Evolutionary conservation across 2,329 filamentous ascomycete genomes (phyloP).

Genomic region (Amphichorda felina): DNA sequence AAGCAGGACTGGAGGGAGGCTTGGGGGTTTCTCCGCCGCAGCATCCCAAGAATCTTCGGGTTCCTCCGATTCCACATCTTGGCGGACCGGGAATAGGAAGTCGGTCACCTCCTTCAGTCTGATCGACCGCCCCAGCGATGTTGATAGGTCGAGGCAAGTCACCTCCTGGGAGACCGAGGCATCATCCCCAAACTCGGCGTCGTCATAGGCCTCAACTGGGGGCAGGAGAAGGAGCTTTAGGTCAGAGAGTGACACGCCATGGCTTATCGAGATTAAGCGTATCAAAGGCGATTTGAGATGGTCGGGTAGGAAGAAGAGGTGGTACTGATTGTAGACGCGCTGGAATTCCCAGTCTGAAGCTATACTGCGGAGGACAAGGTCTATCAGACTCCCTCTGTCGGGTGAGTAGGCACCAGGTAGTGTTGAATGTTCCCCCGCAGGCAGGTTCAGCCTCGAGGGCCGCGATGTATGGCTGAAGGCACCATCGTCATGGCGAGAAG

Average conservation of each 20-base stretch:
- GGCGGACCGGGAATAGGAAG: conserved; percentile 31
- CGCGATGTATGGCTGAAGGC: background rate
- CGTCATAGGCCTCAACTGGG: conserved; percentile 7
- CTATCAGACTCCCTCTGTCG: conserved; percentile 34
- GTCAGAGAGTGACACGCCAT: conserved; percentile 37
- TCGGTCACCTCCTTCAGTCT: conserved; percentile 38
- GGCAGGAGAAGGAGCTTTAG: conserved; percentile 32
- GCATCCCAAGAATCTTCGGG: conserved; percentile 43
- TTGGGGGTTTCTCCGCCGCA: conserved; percentile 14
- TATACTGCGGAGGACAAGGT: conserved; percentile 35
- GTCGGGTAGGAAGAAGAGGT: conserved; percentile 42
- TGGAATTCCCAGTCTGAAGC: conserved; percentile 44
- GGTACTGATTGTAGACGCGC: conserved; percentile 41
- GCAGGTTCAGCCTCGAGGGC: background rate
- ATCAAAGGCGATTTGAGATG: conserved; percentile 39
- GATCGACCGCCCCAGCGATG: conserved; percentile 37
- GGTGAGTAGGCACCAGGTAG: conserved; percentile 35
- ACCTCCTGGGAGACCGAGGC: conserved; percentile 20
- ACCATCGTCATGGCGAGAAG: conserved; percentile 10
- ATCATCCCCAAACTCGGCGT: conserved; percentile 9
- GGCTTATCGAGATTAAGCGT: conserved; percentile 30
- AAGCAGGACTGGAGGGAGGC: conserved; percentile 27
- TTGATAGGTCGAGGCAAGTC: conserved; percentile 40
- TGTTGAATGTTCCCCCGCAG: background rate
- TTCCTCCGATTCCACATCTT: conserved; percentile 10